These are phyloP conservation scores for Triticum monococcum DNA, from an alignment of 176 grass and related monocot genomes.

Conservation along the genomic window DNA sequence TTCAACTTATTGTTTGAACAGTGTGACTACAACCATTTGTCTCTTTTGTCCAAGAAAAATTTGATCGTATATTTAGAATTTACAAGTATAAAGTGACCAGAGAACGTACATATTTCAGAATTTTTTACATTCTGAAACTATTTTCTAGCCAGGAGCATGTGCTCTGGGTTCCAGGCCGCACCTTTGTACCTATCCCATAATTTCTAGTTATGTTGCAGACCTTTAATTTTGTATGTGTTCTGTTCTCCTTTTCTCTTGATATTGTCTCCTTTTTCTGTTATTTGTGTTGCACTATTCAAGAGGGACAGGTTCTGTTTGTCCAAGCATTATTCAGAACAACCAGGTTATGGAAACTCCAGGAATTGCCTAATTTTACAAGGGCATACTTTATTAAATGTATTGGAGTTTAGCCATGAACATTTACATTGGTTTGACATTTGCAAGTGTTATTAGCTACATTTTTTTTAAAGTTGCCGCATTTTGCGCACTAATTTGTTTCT, in stretches of 20 bases:
- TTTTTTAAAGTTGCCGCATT: background rate
- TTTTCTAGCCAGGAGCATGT: background rate
- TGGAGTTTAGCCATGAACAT: slow-evolving; percentile 1
- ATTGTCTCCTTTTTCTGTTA: background rate
- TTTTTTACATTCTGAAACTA: background rate
- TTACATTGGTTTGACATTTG: slow-evolving; percentile 7
- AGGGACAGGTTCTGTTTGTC: slow-evolving; percentile 5
- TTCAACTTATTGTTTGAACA: slow-evolving; percentile 3
- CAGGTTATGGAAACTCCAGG: background rate
- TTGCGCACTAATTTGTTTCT: background rate
- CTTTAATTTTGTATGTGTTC: slow-evolving; percentile 11
- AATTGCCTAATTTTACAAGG: background rate
- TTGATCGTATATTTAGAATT: background rate
- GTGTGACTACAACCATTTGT: background rate
- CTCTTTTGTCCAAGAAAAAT: background rate
- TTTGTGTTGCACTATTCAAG: slow-evolving; percentile 16
- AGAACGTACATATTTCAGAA: background rate
- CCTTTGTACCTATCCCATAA: background rate
- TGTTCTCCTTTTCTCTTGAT: background rate
- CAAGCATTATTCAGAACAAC: slow-evolving; percentile 12
- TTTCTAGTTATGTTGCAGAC: background rate
- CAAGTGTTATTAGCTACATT: background rate
- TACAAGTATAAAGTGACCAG: background rate
- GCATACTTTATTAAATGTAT: slow-evolving; percentile 16
- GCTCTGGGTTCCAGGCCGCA: background rate